A percentile compares a stretch with the other conserved stretches of the same genome.
phyloP scores from a whole-genome alignment of 1,139 yeast species.

The Yamadazyma spencermartinsiae region DNA sequence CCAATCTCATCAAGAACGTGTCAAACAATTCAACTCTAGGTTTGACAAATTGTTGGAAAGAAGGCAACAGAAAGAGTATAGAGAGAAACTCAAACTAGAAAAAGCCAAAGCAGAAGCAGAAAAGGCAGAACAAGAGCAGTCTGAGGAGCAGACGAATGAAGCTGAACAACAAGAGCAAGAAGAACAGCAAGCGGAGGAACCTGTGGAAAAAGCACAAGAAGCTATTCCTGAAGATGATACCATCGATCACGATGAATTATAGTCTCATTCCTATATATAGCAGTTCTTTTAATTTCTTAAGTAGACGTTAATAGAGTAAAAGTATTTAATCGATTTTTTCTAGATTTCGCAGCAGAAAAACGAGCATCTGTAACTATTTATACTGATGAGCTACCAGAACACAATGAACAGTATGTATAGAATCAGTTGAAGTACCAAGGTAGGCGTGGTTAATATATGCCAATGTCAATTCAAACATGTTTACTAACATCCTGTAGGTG shows the following conservation, averaged over 20 bases:
- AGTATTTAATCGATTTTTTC: no score
- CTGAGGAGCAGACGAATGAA: conserved; percentile 7
- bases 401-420: conserved; percentile 1
- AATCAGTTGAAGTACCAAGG: no score
- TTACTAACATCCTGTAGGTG: conserved; percentile 4
- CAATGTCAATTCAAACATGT: not conserved
- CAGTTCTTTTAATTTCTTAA: no score
- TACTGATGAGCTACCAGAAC: not conserved
- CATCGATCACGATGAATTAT: conserved; percentile 60
- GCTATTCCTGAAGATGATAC: conserved; percentile 3
- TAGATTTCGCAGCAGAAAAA: not conserved
- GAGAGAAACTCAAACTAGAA: conserved; percentile 32
- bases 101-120: conserved; percentile 18
- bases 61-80: conserved; percentile 36
- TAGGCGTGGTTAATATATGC: not conserved
- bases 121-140: conserved; percentile 18
- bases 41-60: conserved; percentile 35
- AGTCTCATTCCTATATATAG: conserved; percentile 11
- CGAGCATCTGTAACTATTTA: not conserved
- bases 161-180: conserved; percentile 17
- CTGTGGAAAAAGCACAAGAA: conserved; percentile 15
- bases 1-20: conserved; percentile 41
- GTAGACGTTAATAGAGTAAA: no score
- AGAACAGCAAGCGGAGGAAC: conserved; percentile 21
- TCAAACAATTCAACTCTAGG: conserved; percentile 35